Conservation (phyloP, 495 filamentous ascomycete species). For the Penicillium pancosmium region DNA sequence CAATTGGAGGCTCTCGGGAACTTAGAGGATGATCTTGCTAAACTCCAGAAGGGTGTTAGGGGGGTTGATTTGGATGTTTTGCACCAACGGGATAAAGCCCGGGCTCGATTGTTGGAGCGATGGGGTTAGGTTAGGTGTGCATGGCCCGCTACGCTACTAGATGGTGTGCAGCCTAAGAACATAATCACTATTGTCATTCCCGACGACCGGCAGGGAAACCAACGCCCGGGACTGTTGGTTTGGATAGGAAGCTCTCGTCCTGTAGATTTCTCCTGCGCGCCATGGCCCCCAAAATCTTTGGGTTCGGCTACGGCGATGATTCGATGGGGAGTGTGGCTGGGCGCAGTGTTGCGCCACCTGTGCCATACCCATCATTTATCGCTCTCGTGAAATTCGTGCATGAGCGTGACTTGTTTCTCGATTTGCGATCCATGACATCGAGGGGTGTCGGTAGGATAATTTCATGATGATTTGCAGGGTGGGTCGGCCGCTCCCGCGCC, state of each 20-base stretch:
- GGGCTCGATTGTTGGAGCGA: slow-evolving; percentile 35
- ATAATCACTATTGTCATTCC: no score
- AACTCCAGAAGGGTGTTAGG: slow-evolving; percentile 39
- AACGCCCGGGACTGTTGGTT: no score
- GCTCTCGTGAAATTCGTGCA: not conserved
- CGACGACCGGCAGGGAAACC: no score
- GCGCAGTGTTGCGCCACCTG: slow-evolving; percentile 14
- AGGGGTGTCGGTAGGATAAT: no score
- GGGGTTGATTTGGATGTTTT: slow-evolving; percentile 39
- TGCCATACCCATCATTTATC: not conserved
- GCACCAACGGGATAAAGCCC: slow-evolving; percentile 36
- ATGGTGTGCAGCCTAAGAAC: no score
- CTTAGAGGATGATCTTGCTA: slow-evolving; percentile 34
- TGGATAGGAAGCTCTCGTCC: not conserved
- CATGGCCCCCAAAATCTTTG: not conserved
- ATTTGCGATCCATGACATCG: no score
- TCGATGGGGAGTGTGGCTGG: slow-evolving; percentile 23
- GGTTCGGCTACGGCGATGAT: slow-evolving; percentile 8
- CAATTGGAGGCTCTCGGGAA: slow-evolving; percentile 30
- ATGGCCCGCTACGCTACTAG: no score
- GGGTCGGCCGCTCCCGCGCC: no score
- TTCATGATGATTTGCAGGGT: no score
- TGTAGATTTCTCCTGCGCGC: slow-evolving; percentile 5
- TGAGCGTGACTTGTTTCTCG: not conserved
- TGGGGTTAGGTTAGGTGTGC: slow-evolving; percentile 23